Base-by-base conservation (phyloP, 148 eudicot genomes). In the Mesembryanthemum crystallinum region DNA sequence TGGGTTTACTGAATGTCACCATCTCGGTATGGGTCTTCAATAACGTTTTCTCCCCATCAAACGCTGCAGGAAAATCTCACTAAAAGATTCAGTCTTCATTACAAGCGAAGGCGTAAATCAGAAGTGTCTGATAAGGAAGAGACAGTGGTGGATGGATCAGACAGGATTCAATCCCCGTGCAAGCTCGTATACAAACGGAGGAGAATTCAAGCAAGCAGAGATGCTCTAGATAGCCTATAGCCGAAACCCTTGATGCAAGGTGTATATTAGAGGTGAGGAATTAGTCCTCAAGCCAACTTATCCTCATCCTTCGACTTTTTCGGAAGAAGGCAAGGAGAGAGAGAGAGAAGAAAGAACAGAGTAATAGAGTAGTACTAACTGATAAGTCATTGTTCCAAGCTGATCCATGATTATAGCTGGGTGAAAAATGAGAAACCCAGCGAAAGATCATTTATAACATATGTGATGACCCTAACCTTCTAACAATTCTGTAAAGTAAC, bases 171-270 rank as follows among this genome's bases (percentile, higher is more conserved):
- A 63, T 42, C 78, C 12, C 17, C 86, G 28, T 63, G 59, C 39
- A 85, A 80, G 80, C 72, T 71, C 24, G 84, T 85, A 54, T 85
- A 85, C 72, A 82, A 85, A 69, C 77, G 83, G 28, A 76, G 85
- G 62, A 82, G 85, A 62, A 78, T 85, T 71, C 86, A 75, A 42
- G 88, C 88, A 37, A 68, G 67, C 62, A 61, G 84, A 73, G 81
- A 74, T 69, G 52, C 75, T 60, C 42, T 73, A 11, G 70, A 65
- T 61, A 72, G 67, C 37, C 59, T 49, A 14, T 81, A 76, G 63
- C 63, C 12, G 25, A 21, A 27, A 32, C 4, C 43, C 59, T 47
- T 57, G 0, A 39, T 65, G 67, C 29, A 47, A 49, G 49, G 7
- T 68, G 73, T n/a, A n/a, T n/a, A n/a, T n/a, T n/a, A n/a, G 74